phyloP scores from a whole-genome alignment of 2,329 filamentous ascomycete species.

The Sporothrix brunneoviolacea region DNA sequence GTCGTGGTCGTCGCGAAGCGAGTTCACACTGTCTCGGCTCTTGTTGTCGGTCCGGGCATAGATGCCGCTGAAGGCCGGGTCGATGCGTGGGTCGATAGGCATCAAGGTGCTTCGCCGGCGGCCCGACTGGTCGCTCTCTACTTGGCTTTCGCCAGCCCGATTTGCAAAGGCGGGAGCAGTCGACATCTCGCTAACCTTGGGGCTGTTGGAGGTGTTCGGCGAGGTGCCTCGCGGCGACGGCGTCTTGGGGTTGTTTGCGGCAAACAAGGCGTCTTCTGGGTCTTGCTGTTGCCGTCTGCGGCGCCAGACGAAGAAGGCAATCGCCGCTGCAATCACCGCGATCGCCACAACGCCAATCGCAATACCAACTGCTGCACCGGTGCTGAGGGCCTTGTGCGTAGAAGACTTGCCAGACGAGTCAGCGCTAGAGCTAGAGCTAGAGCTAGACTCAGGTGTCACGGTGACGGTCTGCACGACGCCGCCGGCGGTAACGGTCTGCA shows the following conservation, averaged over 20 bases:
- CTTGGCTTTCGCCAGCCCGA: slow-evolving; percentile 17
- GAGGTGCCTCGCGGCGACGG: slow-evolving; percentile 46
- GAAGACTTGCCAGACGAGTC: slow-evolving; percentile 15
- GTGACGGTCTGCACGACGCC: slow-evolving; percentile 51
- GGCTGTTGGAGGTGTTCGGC: slow-evolving; percentile 39
- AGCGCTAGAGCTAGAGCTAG: background rate
- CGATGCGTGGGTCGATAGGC: slow-evolving; percentile 57
- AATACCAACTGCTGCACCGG: slow-evolving; percentile 46
- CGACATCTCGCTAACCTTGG: slow-evolving; percentile 34
- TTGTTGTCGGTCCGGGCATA: slow-evolving; percentile 48
- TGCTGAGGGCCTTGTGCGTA: slow-evolving; percentile 29
- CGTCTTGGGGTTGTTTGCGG: slow-evolving; percentile 22
- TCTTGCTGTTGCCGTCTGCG: slow-evolving; percentile 35
- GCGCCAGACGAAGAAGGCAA: slow-evolving; percentile 32
- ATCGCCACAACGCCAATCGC: slow-evolving; percentile 39
- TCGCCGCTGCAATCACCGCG: slow-evolving; percentile 27
- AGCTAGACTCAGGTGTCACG: slow-evolving; percentile 34
- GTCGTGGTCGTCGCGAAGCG: slow-evolving; percentile 58
- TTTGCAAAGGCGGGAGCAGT: slow-evolving; percentile 9
- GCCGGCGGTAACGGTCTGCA: slow-evolving; percentile 49
- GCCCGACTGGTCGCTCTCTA: slow-evolving; percentile 32
- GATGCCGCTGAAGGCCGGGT: slow-evolving; percentile 51
- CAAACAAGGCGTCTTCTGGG: slow-evolving; percentile 36
- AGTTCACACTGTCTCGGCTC: slow-evolving; percentile 58
- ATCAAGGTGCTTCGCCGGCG: slow-evolving; percentile 45